Evolutionary conservation across 2,329 filamentous ascomycete genomes (phyloP).

Genomic region (Penicillium olsonii): DNA sequence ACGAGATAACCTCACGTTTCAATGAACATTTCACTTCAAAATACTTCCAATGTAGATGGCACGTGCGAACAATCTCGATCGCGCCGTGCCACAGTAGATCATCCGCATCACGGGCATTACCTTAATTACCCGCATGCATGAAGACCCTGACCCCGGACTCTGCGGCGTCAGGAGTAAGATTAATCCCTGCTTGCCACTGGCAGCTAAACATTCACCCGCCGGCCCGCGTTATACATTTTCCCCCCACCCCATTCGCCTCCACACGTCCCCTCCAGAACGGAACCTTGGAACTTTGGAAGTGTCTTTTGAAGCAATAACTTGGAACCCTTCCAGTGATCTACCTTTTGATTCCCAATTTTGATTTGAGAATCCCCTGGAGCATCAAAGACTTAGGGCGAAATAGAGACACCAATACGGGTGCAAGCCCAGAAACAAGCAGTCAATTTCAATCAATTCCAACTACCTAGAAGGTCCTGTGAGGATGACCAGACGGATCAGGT

Average conservation of each 20-base stretch:
- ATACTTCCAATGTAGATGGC: background rate
- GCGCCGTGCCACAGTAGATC: background rate
- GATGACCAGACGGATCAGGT: slow-evolving; percentile 8
- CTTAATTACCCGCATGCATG: background rate
- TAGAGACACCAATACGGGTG: no score
- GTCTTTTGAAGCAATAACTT: no score
- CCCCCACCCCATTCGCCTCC: background rate
- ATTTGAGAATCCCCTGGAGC: no score
- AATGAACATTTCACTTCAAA: background rate
- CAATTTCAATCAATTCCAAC: background rate
- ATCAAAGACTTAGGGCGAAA: no score
- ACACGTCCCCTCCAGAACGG: background rate
- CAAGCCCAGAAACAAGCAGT: background rate
- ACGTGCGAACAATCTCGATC: background rate
- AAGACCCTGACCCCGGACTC: background rate
- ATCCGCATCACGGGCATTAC: background rate
- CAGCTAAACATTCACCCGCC: background rate
- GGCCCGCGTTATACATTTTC: background rate
- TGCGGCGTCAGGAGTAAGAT: background rate
- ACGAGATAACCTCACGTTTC: slow-evolving; percentile 3
- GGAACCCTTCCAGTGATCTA: no score
- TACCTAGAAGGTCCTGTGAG: slow-evolving; percentile 1
- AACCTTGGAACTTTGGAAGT: no score
- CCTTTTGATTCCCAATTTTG: no score
- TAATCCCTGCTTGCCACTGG: background rate